These are phyloP conservation scores for Adiantum capillusveneris DNA, from an alignment of 75 land plant species.

Conservation along the genomic window DNA sequence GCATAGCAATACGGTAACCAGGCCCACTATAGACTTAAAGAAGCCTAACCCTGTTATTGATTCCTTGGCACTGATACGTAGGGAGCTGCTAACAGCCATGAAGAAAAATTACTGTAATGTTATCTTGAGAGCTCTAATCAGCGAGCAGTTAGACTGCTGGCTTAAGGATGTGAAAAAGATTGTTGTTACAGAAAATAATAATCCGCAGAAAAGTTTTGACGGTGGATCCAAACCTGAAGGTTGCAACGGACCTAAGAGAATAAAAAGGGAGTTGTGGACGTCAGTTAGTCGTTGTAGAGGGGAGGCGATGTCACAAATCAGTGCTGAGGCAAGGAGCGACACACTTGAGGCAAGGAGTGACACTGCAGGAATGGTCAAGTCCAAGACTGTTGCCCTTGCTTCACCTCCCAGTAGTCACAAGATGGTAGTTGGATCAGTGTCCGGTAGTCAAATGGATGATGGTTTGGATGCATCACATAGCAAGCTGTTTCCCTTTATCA, in stretches of 20 bases:
- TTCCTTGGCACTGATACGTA: slow-evolving; percentile 1
- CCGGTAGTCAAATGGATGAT: neutral
- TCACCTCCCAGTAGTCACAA: too few relatives aligned
- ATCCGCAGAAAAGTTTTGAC: too few relatives aligned
- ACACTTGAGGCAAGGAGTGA: too few relatives aligned
- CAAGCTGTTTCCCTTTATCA: neutral
- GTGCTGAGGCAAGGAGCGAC: too few relatives aligned
- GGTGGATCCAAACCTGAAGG: too few relatives aligned
- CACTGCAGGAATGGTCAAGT: too few relatives aligned
- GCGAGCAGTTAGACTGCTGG: neutral
- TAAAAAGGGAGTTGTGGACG: too few relatives aligned
- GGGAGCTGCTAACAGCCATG: neutral
- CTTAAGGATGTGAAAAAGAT: neutral
- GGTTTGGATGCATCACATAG: neutral
- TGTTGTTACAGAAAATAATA: too few relatives aligned
- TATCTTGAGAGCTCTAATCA: neutral
- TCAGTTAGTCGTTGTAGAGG: too few relatives aligned
- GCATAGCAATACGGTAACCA: neutral
- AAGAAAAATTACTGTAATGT: neutral
- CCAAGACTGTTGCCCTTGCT: too few relatives aligned
- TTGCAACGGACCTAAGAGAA: too few relatives aligned
- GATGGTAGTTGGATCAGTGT: neutral
- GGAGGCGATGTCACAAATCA: too few relatives aligned
- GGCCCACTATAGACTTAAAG: neutral
- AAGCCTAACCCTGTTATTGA: neutral